Evolutionary conservation across 768 basidiomycete species (phyloP), one percentile per base, ranked within the genome.

Genomic region (Amanita rubescens): DNA sequence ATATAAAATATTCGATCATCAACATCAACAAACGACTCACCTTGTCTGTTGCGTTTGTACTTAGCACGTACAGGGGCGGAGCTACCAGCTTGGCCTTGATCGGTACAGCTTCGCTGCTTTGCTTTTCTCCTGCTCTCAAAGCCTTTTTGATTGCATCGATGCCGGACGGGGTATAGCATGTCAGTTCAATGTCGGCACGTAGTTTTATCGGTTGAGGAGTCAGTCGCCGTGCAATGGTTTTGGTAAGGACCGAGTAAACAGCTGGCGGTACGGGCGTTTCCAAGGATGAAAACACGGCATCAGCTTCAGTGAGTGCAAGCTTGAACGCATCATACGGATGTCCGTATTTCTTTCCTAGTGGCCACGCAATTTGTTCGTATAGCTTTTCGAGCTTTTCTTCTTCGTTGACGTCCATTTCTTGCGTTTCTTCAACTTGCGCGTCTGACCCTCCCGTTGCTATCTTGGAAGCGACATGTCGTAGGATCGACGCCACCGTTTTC

Each of bases 151-250:
- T 97, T 5, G 95, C 94, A 61, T 96, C 92, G 66, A 99, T 97
- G 8, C 96, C 95, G 5, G 90, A 82, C 32, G 93, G 94, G 1
- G 87, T 87, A 68, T 96, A 99, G 69, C 95, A 98, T 37, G 94
- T 96, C 42, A 99, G 72, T 71, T 98, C 94, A 62, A 99, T 90
- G 70, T 99, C 96, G 3, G 96, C 94, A 60, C 96, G 91, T 37
- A 99, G 81, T 73, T 97, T 99, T 77, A 99, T 94, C 5, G 96
- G 94, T 68, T 99, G 96, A 1, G 96, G 96, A 0, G 96, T 99
- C 35, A 98, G 76, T 11, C 96, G 86, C 41, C 94, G 86, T 6
- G 94, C 94, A 64, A 99, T 96, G 19, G 92, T 95, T 52, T 78
- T 69, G 57, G 79, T 80, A 17, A 97, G 79, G 39, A 88, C 75